A percentile compares a stretch with the other conserved stretches of the same genome.
Evolutionary conservation across 495 filamentous ascomycete genomes (phyloP).

Genomic region (Neurospora sp.): DNA sequence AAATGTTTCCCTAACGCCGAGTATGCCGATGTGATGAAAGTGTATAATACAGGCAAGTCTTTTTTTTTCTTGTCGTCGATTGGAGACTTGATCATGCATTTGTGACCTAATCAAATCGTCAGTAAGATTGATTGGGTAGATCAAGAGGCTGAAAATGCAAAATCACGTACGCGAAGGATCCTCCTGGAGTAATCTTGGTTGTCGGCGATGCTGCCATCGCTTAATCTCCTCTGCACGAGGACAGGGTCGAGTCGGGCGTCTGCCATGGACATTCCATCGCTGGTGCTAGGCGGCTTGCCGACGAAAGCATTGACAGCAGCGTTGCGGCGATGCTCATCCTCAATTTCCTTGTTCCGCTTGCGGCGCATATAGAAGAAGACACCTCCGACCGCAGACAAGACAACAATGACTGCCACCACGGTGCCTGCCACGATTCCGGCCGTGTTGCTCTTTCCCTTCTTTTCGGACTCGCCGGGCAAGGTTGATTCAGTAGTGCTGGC

Average conservation of each 20-base stretch:
- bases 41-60: constrained; percentile 37
- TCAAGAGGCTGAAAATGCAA: background rate
- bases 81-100: constrained; percentile 39
- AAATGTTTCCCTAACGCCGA: constrained; percentile 39
- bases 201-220: constrained; percentile 95
- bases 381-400: constrained; percentile 55
- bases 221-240: constrained; percentile 79
- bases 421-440: constrained; percentile 82
- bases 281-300: constrained; percentile 47
- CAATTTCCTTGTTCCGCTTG: constrained; percentile 59
- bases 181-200: constrained; percentile 94
- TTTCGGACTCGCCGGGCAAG: constrained; percentile 30
- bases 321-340: constrained; percentile 72
- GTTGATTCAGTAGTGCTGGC: constrained; percentile 15
- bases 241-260: constrained; percentile 85
- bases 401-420: constrained; percentile 70
- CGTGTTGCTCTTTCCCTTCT: constrained; percentile 22
- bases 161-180: constrained; percentile 71
- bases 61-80: constrained; percentile 36
- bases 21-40: constrained; percentile 36
- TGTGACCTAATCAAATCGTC: constrained; percentile 36
- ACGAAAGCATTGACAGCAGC: constrained; percentile 59
- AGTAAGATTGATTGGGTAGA: constrained; percentile 9
- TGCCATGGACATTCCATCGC: constrained; percentile 50
- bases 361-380: constrained; percentile 67